Base-by-base conservation (phyloP, 352 stramenopile genomes). In the Phytopythium litorale region DNA sequence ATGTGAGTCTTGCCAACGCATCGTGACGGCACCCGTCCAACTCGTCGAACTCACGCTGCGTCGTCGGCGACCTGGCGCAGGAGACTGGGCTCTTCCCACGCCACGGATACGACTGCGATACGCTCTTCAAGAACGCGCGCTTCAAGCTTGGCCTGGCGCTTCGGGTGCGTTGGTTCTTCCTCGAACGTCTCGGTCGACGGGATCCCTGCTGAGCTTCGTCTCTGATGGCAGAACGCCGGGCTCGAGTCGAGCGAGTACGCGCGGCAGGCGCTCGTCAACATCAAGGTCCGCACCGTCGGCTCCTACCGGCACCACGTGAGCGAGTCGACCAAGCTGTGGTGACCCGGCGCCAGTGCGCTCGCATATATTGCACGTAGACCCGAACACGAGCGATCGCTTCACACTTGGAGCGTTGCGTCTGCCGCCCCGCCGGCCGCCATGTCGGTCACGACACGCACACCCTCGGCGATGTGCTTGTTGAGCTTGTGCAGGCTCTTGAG, bases 111-210 rank as follows among this genome's bases (percentile, higher is more conserved):
- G 84, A 91, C 64, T 85, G 70, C 43, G 76, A 88, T 23, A 91
- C 70, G 42, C 75, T 93, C 1, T 93, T 93, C 68, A 88, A 87
- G 63, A 89, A 91, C 35, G 84, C 84, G n/a, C 75, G 81, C 7
- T 93, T 93, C 61, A 89, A 89, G 56, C 74, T 93, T 16, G 84
- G 84, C 0, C 68, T 93, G 15, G 84, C 84, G 25, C 71, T 93
- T 12, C 81, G 81, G 37, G 79, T 88, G 66, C 13, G 68, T 21
- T 25, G 4, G 5, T 48, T 18, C 21, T 60, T 19, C 35, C n/a
- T 35, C 42, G 12, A 7, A 57, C 16, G 16, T 7, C 25, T 35
- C 12, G 6, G 11, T 12, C 18, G 46, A 4, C 11, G 21, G 13
- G 11, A 16, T 9, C 4, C 5, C 9, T n/a, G 25, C 46, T 35